Conservation (phyloP, 2,329 filamentous ascomycete species). For the Grosmannia penicillata region DNA sequence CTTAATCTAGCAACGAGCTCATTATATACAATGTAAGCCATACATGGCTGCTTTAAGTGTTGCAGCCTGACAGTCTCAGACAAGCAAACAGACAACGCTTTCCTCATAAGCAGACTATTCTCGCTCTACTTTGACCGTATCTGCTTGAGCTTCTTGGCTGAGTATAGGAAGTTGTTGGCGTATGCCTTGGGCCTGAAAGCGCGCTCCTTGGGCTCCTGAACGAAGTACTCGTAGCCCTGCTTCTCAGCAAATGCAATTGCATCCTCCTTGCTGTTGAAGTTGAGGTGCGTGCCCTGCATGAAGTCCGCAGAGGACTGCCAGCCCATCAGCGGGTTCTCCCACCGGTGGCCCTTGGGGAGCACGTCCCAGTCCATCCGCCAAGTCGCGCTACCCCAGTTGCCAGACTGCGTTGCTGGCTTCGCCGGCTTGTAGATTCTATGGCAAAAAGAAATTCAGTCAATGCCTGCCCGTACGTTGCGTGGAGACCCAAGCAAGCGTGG, state of each 20-base stretch:
- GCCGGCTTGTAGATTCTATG: constrained; percentile 76
- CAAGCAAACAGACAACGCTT: constrained; percentile 1
- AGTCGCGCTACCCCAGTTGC: constrained; percentile 65
- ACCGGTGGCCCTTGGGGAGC: constrained; percentile 78
- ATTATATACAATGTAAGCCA: too few relatives aligned
- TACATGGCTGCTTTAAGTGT: too few relatives aligned
- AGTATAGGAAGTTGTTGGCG: constrained; percentile 89
- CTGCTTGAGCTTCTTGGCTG: constrained; percentile 73
- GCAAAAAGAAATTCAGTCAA: too few relatives aligned
- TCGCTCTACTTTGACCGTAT: constrained; percentile 59
- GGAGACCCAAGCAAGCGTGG: neutral
- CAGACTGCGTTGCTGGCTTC: constrained; percentile 95
- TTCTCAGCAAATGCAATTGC: constrained; percentile 93
- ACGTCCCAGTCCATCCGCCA: constrained; percentile 99
- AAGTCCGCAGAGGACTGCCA: constrained; percentile 93
- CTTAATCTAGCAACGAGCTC: too few relatives aligned
- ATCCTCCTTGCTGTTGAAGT: constrained; percentile 87
- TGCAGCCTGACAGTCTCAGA: neutral
- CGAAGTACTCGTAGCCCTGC: constrained; percentile 98
- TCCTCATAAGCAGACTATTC: neutral
- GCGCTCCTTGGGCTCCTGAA: constrained; percentile 88
- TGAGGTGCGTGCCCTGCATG: constrained; percentile 86
- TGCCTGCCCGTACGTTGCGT: too few relatives aligned
- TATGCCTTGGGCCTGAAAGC: constrained; percentile 85
- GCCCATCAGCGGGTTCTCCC: constrained; percentile 97